A percentile compares a stretch with the other conserved stretches of the same genome.
Conservation (phyloP, 176 grass and related monocot species). For the Pontederia paniculata region DNA sequence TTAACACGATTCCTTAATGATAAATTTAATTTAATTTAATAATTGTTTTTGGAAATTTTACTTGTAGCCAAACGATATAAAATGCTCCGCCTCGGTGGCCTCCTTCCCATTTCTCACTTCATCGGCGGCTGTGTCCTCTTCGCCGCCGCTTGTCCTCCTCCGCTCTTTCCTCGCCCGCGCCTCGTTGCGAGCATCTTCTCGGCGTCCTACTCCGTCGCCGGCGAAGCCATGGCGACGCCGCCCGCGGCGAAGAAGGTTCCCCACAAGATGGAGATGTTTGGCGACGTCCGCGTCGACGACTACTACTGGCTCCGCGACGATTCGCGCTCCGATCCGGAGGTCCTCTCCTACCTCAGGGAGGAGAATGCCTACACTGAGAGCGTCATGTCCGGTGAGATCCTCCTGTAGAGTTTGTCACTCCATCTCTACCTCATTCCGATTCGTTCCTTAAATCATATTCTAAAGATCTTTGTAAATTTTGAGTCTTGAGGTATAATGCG, state of each 20-base stretch:
- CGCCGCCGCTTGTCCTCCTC: neutral
- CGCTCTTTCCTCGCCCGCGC: neutral
- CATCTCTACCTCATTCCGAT: neutral
- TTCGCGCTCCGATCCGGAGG: conserved; percentile 47
- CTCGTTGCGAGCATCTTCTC: too few relatives aligned
- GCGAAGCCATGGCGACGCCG: conserved; percentile 16
- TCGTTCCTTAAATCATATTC: too few relatives aligned
- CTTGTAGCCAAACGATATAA: too few relatives aligned
- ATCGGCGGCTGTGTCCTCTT: neutral
- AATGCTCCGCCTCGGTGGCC: conserved; percentile 8
- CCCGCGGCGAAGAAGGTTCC: conserved; percentile 59
- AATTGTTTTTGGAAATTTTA: too few relatives aligned
- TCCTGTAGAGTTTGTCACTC: neutral
- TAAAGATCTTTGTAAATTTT: neutral
- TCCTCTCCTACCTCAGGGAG: conserved; percentile 56
- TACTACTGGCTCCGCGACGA: conserved; percentile 98
- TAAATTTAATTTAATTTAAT: too few relatives aligned
- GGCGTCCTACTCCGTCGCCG: conserved; percentile 16
- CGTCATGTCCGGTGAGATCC: conserved; percentile 45
- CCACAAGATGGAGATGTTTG: conserved; percentile 48
- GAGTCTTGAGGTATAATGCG: too few relatives aligned
- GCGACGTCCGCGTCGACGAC: conserved; percentile 61
- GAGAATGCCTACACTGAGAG: conserved; percentile 63
- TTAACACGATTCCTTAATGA: too few relatives aligned
- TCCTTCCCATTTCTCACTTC: conserved; percentile 1